phyloP scores from a whole-genome alignment of 495 filamentous ascomycete species.

The Podospora tetraspora region DNA sequence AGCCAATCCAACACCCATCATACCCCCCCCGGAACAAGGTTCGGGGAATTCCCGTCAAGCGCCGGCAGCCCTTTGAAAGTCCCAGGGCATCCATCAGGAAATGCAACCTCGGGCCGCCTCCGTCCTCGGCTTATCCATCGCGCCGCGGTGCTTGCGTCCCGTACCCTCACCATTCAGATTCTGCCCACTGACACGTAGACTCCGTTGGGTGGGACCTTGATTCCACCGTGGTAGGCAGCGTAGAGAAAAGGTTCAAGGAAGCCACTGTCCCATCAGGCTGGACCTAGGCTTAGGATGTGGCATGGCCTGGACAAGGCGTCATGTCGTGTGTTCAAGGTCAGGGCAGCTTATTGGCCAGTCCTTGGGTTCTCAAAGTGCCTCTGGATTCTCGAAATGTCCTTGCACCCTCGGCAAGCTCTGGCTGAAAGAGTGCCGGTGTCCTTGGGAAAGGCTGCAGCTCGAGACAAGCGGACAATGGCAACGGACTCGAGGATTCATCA shows the following conservation, averaged over 20 bases:
- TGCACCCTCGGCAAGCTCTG: neutral
- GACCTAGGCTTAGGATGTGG: neutral
- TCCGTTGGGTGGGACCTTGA: neutral
- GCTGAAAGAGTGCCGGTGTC: too few species aligned
- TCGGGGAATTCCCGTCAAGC: neutral
- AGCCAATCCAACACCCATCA: too few species aligned
- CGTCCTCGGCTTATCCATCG: neutral
- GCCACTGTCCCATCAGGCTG: neutral
- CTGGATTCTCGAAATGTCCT: neutral
- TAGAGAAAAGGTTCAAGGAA: neutral
- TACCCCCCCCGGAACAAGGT: too few species aligned
- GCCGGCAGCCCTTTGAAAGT: neutral
- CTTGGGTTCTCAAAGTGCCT: neutral
- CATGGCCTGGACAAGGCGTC: neutral
- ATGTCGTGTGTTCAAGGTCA: neutral
- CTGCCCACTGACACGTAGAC: neutral
- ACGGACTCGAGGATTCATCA: neutral
- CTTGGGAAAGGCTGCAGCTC: neutral
- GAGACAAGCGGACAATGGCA: neutral
- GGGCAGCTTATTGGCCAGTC: neutral
- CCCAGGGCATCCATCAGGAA: neutral
- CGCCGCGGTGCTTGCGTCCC: neutral
- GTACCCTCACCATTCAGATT: neutral
- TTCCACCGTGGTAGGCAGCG: neutral
- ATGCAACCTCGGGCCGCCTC: neutral